Evolutionary conservation across 2,329 filamentous ascomycete genomes (phyloP), one percentile per base, ranked within the genome.

Genomic region (Coniella vitis): DNA sequence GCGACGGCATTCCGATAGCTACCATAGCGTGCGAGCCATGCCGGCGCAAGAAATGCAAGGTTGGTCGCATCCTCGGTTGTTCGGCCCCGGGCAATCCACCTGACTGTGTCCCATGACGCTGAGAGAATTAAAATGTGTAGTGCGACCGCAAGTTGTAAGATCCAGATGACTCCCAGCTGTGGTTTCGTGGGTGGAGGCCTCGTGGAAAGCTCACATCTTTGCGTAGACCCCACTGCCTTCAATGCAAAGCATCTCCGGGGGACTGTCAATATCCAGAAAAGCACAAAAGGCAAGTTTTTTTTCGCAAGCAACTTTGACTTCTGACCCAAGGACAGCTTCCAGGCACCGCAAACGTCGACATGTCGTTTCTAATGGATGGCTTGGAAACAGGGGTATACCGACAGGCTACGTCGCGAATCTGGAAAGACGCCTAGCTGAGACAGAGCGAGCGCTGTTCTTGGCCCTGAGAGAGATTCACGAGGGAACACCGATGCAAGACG

Each of bases 401-500:
- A 51, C 55, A 37, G 55, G 55, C 4, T 56, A 56, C 36, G 40
- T 56, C 14, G 55, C 50, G n/a, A 34, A 46, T 8, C 32, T 56
- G 16, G 53, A 56, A 32, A 54, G 47, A 34, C 49, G 55, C 14
- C 51, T 57, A 22, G 52, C 48, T 19, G 56, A 52, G 48, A 58
- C 53, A 21, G 54, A 52, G 43, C 48, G 44, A 38, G 53, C 52
- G 37, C 46, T 51, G 21, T 57, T 51, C 48, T 51, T 37, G 38
- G 53, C 45, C n/a, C 48, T 57, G 36, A 48, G 45, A 38, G 55
- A 55, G 48, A 37, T 56, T 39, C 48, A 51, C 54, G 54, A 35
- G 54, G 63, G 51, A 1, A 38, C 35, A 16, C 22, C 42, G 9
- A 37, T 38, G 10, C 37, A 32, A 17, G 65, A 66, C 16, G 69